phyloP scores from a whole-genome alignment of 176 grass and related monocot species.

The Raddia guianensis region DNA sequence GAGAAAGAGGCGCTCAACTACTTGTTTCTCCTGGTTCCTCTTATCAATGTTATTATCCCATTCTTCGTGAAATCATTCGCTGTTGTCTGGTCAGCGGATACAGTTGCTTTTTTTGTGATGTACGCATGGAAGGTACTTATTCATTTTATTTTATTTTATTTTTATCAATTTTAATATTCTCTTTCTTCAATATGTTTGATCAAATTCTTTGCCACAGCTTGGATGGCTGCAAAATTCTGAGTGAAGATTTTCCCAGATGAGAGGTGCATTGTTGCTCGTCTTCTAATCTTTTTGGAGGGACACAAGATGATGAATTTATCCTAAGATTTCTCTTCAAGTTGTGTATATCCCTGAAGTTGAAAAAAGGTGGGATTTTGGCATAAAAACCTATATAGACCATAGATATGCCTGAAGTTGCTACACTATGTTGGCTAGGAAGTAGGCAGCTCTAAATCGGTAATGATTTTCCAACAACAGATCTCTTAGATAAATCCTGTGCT shows the following conservation, averaged over 20 bases:
- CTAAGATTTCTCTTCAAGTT: conserved; percentile 26
- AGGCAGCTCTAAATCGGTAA: conserved; percentile 2
- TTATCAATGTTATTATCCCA: conserved; percentile 83
- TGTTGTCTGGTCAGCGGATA: conserved; percentile 96
- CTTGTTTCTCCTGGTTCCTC: conserved; percentile 83
- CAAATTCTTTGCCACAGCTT: conserved; percentile 55
- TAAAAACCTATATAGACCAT: conserved; percentile 6
- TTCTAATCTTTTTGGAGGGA: neutral
- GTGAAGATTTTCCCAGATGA: conserved; percentile 19
- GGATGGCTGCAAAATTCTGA: conserved; percentile 83
- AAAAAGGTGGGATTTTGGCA: conserved; percentile 8
- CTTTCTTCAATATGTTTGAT: conserved; percentile 22
- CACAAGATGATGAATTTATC: neutral
- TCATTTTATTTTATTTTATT: conserved; percentile 10
- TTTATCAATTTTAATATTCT: neutral
- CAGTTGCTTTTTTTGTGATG: conserved; percentile 78
- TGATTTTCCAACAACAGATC: neutral
- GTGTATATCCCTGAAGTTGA: neutral
- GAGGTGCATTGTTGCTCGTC: conserved; percentile 8
- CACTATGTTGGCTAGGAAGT: conserved; percentile 1
- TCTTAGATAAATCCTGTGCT: neutral
- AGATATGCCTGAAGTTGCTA: neutral
- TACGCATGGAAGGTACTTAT: conserved; percentile 91
- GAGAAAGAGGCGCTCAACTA: conserved; percentile 99
- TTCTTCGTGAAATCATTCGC: conserved; percentile 89